Conservation (phyloP, 2,329 filamentous ascomycete genomes). For the Trichoderma sp. region DNA sequence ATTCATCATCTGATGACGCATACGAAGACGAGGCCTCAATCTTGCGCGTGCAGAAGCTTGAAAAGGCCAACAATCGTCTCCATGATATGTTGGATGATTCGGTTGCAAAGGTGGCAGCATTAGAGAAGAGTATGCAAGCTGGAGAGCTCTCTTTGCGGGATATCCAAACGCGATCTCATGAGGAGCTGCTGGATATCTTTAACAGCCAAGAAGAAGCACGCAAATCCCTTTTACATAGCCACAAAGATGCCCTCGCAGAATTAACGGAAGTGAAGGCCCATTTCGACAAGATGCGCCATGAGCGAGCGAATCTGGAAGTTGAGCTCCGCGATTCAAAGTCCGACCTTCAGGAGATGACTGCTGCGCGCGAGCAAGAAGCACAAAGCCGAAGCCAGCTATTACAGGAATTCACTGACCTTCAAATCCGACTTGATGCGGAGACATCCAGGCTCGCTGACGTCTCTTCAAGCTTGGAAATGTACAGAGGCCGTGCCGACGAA, state of each 20-base stretch:
- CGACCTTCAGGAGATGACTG: slow-evolving; percentile 79
- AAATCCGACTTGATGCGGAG: slow-evolving; percentile 90
- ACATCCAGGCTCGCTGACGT: slow-evolving; percentile 83
- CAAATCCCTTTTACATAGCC: slow-evolving; percentile 76
- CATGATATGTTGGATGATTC: slow-evolving; percentile 97
- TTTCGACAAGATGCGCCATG: slow-evolving; percentile 84
- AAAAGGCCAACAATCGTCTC: slow-evolving; percentile 86
- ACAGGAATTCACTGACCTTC: slow-evolving; percentile 89
- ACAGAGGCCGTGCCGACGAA: slow-evolving; percentile 90
- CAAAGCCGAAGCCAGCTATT: slow-evolving; percentile 86
- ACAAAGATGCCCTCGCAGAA: slow-evolving; percentile 84
- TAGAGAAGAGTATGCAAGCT: slow-evolving; percentile 84
- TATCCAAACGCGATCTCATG: slow-evolving; percentile 89
- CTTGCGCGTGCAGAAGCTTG: slow-evolving; percentile 84
- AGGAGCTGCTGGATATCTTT: slow-evolving; percentile 89
- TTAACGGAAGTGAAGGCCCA: slow-evolving; percentile 84
- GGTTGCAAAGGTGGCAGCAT: slow-evolving; percentile 82
- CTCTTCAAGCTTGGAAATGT: slow-evolving; percentile 79
- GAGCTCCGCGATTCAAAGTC: slow-evolving; percentile 83
- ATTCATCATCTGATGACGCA: slow-evolving; percentile 63
- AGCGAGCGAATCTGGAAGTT: slow-evolving; percentile 77
- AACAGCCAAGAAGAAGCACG: slow-evolving; percentile 92
- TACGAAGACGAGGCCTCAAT: slow-evolving; percentile 78
- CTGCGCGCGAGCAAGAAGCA: slow-evolving; percentile 82
- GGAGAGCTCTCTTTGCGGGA: slow-evolving; percentile 89